A percentile compares a stretch with the other conserved stretches of the same genome.
Evolutionary conservation across 345 rosid species (phyloP).

Genomic region (Brassica juncea): DNA sequence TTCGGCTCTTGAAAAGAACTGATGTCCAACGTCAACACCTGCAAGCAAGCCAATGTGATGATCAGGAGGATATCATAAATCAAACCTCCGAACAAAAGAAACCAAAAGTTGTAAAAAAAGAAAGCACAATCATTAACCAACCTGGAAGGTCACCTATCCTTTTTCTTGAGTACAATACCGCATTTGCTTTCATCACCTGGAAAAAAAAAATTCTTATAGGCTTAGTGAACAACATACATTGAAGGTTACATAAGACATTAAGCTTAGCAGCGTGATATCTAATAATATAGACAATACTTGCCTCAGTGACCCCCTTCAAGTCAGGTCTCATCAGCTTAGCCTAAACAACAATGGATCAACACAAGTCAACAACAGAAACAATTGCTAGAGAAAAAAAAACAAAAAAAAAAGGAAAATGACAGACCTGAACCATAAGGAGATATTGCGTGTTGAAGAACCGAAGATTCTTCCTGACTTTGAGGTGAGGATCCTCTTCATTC

Average conservation of each 20-base stretch:
- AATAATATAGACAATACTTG: constrained; percentile 36
- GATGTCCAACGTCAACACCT: constrained; percentile 91
- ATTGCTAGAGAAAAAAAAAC: neutral
- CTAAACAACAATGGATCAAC: neutral
- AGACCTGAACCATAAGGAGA: constrained; percentile 81
- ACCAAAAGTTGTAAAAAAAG: neutral
- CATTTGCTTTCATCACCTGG: constrained; percentile 58
- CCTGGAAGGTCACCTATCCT: constrained; percentile 79
- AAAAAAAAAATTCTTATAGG: neutral
- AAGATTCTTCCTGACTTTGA: constrained; percentile 63
- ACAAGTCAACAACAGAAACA: constrained; percentile 19
- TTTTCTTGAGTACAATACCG: constrained; percentile 58
- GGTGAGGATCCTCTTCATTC: constrained; percentile 52
- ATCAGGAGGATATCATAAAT: neutral
- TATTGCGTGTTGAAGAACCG: constrained; percentile 82
- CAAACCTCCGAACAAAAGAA: neutral
- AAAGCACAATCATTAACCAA: constrained; percentile 38
- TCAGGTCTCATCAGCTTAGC: constrained; percentile 69
- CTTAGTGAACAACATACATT: neutral
- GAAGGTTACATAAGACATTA: neutral
- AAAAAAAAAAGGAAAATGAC: neutral
- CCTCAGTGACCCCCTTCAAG: constrained; percentile 79
- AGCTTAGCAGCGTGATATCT: neutral
- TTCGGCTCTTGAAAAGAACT: constrained; percentile 87
- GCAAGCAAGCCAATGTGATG: constrained; percentile 23